Conservation (phyloP, 768 basidiomycete genomes). For the Boletus sp. region DNA sequence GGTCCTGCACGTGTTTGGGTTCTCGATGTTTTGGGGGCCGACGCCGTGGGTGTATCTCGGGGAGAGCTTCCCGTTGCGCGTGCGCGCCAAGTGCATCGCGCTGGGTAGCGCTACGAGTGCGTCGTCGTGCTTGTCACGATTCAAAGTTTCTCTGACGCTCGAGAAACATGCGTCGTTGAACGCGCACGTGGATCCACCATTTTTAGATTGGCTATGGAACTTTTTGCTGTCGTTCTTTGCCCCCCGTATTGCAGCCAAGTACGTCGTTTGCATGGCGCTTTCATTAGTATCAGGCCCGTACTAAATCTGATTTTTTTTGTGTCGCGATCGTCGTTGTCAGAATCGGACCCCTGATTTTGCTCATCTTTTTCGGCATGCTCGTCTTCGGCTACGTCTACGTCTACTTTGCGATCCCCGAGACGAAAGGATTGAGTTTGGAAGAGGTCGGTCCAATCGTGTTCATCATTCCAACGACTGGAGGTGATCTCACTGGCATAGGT, state of each 20-base stretch:
- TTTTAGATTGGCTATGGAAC: constrained; percentile 65
- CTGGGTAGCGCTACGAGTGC: constrained; percentile 59
- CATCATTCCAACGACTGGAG: no score
- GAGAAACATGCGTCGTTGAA: no score
- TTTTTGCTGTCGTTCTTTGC: constrained; percentile 73
- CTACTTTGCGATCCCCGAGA: constrained; percentile 80
- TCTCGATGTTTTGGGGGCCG: constrained; percentile 74
- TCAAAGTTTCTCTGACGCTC: no score
- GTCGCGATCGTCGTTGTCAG: constrained; percentile 23
- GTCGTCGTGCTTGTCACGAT: background rate
- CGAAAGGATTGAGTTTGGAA: constrained; percentile 72
- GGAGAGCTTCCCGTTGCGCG: constrained; percentile 77
- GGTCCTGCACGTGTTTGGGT: constrained; percentile 69
- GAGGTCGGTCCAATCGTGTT: constrained; percentile 41
- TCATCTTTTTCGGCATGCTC: constrained; percentile 78
- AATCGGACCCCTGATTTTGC: constrained; percentile 71
- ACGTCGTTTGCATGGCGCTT: constrained; percentile 2
- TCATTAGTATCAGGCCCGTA: background rate
- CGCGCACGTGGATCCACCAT: no score
- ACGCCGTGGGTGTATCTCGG: constrained; percentile 77
- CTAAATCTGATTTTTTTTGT: background rate
- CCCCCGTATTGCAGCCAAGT: constrained; percentile 60
- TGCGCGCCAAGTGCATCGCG: constrained; percentile 73
- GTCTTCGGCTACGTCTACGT: constrained; percentile 71
- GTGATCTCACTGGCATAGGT: constrained; percentile 38